Conservation (phyloP, 768 basidiomycete genomes). For the Ramaria sp. region DNA sequence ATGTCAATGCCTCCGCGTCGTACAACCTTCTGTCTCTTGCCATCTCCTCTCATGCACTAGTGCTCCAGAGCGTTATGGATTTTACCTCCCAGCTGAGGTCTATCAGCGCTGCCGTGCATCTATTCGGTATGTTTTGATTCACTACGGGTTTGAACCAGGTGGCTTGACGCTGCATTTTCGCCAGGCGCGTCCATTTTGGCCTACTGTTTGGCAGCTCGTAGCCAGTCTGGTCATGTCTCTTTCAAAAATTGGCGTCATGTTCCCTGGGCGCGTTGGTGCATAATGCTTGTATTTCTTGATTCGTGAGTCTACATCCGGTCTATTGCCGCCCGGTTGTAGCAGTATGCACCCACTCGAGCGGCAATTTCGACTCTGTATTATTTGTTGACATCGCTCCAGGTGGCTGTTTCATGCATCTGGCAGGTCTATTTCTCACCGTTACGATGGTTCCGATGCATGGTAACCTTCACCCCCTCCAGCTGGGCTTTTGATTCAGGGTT, state of each 20-base stretch:
- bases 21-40: not conserved
- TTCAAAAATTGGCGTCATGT: slow-evolving; percentile 1
- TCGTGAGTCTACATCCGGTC: slow-evolving; percentile 4
- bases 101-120: slow-evolving; percentile 4
- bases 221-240: not conserved
- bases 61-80: not conserved
- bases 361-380: not conserved
- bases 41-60: not conserved
- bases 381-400: not conserved
- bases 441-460: not conserved
- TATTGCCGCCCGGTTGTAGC: not conserved
- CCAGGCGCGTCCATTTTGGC: slow-evolving; percentile 7
- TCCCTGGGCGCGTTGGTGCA: slow-evolving; percentile 7
- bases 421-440: not conserved
- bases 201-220: slow-evolving; percentile 2
- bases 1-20: not conserved
- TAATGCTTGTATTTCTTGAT: slow-evolving; percentile 5
- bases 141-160: not conserved
- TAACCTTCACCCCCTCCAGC: not conserved
- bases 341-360: not conserved
- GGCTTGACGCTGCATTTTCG: not conserved
- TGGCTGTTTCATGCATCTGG: slow-evolving; percentile 9
- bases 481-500: slow-evolving; percentile 4
- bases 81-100: not conserved
- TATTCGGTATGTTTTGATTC: not conserved